Percentiles rank a stretch among this genome's conserved stretches.
phyloP scores from a whole-genome alignment of 495 filamentous ascomycete species.

The Astrothelium macrocarpum region DNA sequence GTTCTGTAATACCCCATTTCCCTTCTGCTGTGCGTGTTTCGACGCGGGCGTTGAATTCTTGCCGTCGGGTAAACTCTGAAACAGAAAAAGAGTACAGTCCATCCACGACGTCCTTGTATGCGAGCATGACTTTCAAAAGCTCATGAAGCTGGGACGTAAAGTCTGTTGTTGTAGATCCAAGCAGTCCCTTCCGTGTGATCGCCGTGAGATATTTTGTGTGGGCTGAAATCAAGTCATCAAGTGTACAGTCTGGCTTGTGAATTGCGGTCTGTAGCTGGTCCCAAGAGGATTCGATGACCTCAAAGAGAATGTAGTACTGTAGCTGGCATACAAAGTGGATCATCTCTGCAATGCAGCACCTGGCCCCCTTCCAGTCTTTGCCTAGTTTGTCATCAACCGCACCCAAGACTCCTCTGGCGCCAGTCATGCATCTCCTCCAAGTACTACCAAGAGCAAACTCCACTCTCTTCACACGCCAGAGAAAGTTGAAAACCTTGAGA shows the following conservation, averaged over 20 bases:
- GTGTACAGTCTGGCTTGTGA: conserved; percentile 69
- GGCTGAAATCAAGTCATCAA: conserved; percentile 89
- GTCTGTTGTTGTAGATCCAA: conserved; percentile 62
- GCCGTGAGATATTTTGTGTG: conserved; percentile 83
- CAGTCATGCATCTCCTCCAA: conserved; percentile 96
- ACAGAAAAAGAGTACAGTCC: conserved; percentile 90
- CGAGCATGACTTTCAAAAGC: conserved; percentile 87
- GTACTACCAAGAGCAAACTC: conserved; percentile 85
- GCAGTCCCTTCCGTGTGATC: conserved; percentile 92
- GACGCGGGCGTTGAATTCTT: conserved; percentile 70
- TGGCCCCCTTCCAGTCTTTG: conserved; percentile 78
- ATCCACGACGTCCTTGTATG: conserved; percentile 87
- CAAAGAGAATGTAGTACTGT: conserved; percentile 97
- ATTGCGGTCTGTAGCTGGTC: conserved; percentile 72
- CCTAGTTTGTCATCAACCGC: conserved; percentile 66
- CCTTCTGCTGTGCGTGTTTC: conserved; percentile 52
- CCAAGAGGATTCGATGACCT: conserved; percentile 95
- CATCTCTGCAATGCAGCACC: conserved; percentile 91
- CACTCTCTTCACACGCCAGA: conserved; percentile 96
- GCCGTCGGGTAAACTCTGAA: conserved; percentile 81
- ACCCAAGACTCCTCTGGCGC: conserved; percentile 81
- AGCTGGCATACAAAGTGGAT: conserved; percentile 95
- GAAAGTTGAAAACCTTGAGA: conserved; percentile 97
- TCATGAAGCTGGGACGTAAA: conserved; percentile 88
- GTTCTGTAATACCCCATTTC: conserved; percentile 55